phyloP scores from a whole-genome alignment of 2,329 filamentous ascomycete genomes.

The Fusarium buharicum region DNA sequence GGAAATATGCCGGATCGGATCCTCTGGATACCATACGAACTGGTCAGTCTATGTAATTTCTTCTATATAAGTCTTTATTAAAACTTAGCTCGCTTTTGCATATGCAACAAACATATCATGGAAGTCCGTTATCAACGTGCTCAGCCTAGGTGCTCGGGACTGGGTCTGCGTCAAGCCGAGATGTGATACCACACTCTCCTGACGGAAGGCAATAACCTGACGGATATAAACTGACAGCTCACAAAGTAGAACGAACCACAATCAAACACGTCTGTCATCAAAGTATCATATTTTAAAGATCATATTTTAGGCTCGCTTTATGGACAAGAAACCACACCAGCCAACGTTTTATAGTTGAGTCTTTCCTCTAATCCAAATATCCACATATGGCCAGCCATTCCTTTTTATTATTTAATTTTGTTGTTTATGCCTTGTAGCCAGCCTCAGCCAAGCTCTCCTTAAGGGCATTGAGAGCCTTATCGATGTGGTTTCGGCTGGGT shows the following conservation, averaged over 20 bases:
- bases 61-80: too few relatives aligned
- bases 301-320: slow-evolving; percentile 26
- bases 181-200: not conserved
- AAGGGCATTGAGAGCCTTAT: slow-evolving; percentile 82
- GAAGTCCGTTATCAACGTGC: not conserved
- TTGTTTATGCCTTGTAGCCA: slow-evolving; percentile 63
- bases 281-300: slow-evolving; percentile 8
- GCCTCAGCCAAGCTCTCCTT: slow-evolving; percentile 79
- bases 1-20: slow-evolving; percentile 14
- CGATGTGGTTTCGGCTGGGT: slow-evolving; percentile 80
- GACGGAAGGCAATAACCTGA: not conserved
- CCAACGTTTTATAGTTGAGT: slow-evolving; percentile 22
- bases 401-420: slow-evolving; percentile 25
- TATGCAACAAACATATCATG: not conserved
- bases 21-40: too few relatives aligned
- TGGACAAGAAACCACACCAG: slow-evolving; percentile 19
- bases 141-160: not conserved
- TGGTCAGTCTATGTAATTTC: too few relatives aligned
- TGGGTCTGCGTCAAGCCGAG: not conserved
- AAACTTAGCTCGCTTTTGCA: too few relatives aligned
- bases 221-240: slow-evolving; percentile 1
- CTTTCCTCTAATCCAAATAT: slow-evolving; percentile 24
- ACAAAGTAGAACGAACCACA: slow-evolving; percentile 9
- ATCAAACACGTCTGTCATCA: slow-evolving; percentile 8
- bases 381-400: slow-evolving; percentile 23